These are phyloP conservation scores for Ogataea neopini DNA, from an alignment of 805 yeast species.

Conservation along the genomic window DNA sequence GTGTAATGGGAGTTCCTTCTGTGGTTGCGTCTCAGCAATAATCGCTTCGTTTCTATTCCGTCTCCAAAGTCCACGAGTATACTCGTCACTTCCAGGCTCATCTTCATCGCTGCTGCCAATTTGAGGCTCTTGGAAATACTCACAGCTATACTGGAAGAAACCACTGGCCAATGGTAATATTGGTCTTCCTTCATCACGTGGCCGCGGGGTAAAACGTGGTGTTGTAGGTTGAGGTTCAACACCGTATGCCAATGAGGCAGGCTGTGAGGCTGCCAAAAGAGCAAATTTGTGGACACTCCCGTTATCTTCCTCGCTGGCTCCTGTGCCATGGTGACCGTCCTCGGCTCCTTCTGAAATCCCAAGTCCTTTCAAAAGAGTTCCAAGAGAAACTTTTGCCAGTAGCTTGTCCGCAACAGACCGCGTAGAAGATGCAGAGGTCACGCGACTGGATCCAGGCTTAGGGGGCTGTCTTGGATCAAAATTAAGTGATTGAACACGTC, in stretches of 20 bases:
- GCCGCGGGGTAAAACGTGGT: slow-evolving; percentile 49
- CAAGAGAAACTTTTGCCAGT: slow-evolving; percentile 20
- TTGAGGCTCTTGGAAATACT: slow-evolving; percentile 96
- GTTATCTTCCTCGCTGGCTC: slow-evolving; percentile 20
- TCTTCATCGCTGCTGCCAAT: slow-evolving; percentile 82
- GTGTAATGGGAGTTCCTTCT: slow-evolving; percentile 75
- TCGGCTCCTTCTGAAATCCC: slow-evolving; percentile 22
- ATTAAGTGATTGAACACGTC: slow-evolving; percentile 24
- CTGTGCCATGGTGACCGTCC: slow-evolving; percentile 14
- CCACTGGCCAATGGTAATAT: slow-evolving; percentile 58
- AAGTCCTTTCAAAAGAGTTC: slow-evolving; percentile 26
- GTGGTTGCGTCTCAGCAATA: slow-evolving; percentile 86
- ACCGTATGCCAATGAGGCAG: slow-evolving; percentile 36
- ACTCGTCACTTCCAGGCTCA: slow-evolving; percentile 89
- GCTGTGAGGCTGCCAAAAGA: slow-evolving; percentile 29
- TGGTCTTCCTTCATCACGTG: slow-evolving; percentile 37
- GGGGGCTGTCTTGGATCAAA: slow-evolving; percentile 14
- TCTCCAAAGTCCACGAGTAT: slow-evolving; percentile 82
- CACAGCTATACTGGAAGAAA: slow-evolving; percentile 76
- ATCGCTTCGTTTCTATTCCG: slow-evolving; percentile 84
- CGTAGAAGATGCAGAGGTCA: slow-evolving; percentile 27
- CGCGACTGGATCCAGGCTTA: slow-evolving; percentile 13
- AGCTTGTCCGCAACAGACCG: slow-evolving; percentile 26
- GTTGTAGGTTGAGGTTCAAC: slow-evolving; percentile 56
- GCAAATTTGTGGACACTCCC: slow-evolving; percentile 27